These are phyloP conservation scores for Polytrichum commune DNA, from an alignment of 225 moss, liverwort and hornwort species.

Conservation along the genomic window DNA sequence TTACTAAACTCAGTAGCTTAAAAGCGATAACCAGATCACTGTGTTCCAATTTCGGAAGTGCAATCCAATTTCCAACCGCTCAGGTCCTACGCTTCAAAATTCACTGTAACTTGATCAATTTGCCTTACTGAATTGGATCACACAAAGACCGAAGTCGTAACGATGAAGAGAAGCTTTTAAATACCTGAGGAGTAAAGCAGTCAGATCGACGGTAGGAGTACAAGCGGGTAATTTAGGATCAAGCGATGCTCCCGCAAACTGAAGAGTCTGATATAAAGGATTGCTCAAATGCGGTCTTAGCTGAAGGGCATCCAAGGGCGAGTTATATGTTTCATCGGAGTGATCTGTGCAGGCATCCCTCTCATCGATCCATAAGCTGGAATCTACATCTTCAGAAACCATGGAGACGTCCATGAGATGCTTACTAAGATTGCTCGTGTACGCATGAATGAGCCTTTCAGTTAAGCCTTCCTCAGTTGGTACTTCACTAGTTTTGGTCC, in stretches of 20 bases:
- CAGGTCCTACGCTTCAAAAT: too few relatives aligned
- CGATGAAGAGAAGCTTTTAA: neutral
- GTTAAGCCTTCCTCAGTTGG: constrained; percentile 31
- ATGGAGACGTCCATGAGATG: constrained; percentile 30
- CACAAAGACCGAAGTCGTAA: neutral
- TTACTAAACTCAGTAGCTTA: too few relatives aligned
- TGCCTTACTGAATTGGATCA: too few relatives aligned
- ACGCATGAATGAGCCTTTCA: constrained; percentile 31
- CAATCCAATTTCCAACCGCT: too few relatives aligned
- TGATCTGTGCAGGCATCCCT: constrained; percentile 41
- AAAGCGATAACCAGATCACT: too few relatives aligned
- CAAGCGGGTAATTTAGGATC: constrained; percentile 4
- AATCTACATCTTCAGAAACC: constrained; percentile 15
- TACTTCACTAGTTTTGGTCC: constrained; percentile 19
- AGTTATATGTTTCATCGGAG: constrained; percentile 37
- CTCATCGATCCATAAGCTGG: constrained; percentile 31
- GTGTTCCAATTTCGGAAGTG: too few relatives aligned
- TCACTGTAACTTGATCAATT: too few relatives aligned
- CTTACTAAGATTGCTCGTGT: constrained; percentile 30
- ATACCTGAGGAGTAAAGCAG: constrained; percentile 45
- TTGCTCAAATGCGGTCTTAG: neutral
- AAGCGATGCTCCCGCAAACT: constrained; percentile 3
- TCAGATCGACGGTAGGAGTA: constrained; percentile 25
- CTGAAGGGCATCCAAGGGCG: constrained; percentile 11
- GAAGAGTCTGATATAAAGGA: constrained; percentile 25